Evolutionary conservation across 108 stramenopile genomes (phyloP).

Genomic region (Skeletonema costatum): DNA sequence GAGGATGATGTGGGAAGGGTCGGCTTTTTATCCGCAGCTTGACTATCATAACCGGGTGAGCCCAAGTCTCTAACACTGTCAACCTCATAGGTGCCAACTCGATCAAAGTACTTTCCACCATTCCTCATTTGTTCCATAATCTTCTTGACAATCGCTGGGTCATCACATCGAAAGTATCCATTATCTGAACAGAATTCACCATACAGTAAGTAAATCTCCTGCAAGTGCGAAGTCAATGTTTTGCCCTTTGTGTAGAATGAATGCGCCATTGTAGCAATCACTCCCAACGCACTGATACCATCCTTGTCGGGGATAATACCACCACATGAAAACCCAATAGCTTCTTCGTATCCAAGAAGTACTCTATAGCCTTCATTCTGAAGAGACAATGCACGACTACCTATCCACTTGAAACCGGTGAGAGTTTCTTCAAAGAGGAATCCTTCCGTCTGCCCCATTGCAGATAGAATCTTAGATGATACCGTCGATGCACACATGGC

Average conservation of each 20-base stretch:
- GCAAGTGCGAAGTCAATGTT: conserved; percentile 69
- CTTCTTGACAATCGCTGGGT: conserved; percentile 63
- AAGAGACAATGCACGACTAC: conserved; percentile 66
- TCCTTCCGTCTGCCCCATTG: conserved; percentile 86
- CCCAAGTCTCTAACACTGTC: conserved; percentile 87
- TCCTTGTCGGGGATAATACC: conserved; percentile 94
- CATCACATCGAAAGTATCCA: conserved; percentile 90
- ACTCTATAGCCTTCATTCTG: conserved; percentile 72
- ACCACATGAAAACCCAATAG: conserved; percentile 94
- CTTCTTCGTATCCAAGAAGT: conserved; percentile 96
- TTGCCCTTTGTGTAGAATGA: conserved; percentile 62
- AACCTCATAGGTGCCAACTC: conserved; percentile 71
- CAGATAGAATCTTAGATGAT: conserved; percentile 90
- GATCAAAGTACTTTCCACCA: conserved; percentile 69
- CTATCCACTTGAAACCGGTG: conserved; percentile 98
- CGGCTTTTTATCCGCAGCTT: conserved; percentile 76
- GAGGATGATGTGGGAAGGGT: conserved; percentile 80
- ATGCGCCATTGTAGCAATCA: conserved; percentile 85
- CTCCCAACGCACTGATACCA: conserved; percentile 80
- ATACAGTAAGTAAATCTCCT: conserved; percentile 84
- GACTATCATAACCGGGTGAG: conserved; percentile 86
- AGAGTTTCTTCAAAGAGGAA: conserved; percentile 94
- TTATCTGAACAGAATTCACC: conserved; percentile 93
- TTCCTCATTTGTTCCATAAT: conserved; percentile 84
- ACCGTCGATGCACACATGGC: conserved; percentile 96